Conservation (phyloP, 352 stramenopile genomes). For the Pythium utonaiense region DNA sequence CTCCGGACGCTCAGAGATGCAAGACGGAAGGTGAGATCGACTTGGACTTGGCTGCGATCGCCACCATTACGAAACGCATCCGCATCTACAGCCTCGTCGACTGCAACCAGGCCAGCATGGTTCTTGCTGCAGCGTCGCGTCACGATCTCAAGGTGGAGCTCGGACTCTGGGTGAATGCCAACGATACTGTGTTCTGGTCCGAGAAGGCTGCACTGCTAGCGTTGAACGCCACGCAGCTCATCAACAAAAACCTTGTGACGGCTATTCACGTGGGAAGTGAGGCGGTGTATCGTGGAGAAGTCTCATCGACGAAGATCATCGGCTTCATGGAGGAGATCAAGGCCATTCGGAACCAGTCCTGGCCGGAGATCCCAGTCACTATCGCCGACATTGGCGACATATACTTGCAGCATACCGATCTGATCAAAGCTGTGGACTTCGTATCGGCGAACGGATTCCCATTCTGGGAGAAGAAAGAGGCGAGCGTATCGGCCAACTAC, state of each 20-base stretch:
- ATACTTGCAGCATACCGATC: slow-evolving; percentile 44
- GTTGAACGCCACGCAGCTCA: too few species aligned
- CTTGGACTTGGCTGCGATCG: slow-evolving; percentile 22
- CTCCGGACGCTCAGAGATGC: slow-evolving; percentile 15
- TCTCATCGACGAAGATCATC: slow-evolving; percentile 43
- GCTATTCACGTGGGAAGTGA: slow-evolving; percentile 71
- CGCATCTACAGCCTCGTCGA: slow-evolving; percentile 36
- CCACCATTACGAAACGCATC: slow-evolving; percentile 21
- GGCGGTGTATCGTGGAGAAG: slow-evolving; percentile 56
- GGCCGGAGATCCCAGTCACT: slow-evolving; percentile 40
- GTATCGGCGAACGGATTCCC: slow-evolving; percentile 63
- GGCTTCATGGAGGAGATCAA: slow-evolving; percentile 43
- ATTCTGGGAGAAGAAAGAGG: slow-evolving; percentile 55
- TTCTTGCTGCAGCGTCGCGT: slow-evolving; percentile 22
- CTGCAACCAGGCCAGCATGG: slow-evolving; percentile 27
- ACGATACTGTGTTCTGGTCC: slow-evolving; percentile 32
- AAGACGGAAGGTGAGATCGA: slow-evolving; percentile 19
- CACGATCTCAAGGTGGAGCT: slow-evolving; percentile 35
- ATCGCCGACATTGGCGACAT: slow-evolving; percentile 68
- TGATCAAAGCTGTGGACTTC: slow-evolving; percentile 50
- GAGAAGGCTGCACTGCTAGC: too few species aligned
- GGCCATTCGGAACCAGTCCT: slow-evolving; percentile 16
- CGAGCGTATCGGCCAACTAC: slow-evolving; percentile 32
- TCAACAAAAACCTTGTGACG: slow-evolving; percentile 17
- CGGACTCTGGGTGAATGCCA: slow-evolving; percentile 55